These are phyloP conservation scores for Peniophora sp. DNA, from an alignment of 1,284 basidiomycete genomes.

Conservation along the genomic window DNA sequence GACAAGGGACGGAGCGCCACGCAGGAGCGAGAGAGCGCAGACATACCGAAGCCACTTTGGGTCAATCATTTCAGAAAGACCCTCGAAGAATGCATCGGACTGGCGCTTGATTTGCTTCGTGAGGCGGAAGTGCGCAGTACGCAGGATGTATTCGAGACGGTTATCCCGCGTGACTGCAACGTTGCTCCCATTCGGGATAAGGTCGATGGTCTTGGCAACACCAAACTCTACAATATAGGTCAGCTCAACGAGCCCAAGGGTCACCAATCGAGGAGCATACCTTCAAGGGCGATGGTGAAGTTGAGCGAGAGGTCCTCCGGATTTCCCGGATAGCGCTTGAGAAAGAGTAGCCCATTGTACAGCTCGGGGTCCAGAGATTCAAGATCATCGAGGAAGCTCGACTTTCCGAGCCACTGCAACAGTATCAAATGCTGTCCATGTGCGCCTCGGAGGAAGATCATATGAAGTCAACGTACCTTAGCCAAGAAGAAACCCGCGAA, in stretches of 20 bases:
- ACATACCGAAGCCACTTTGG: constrained; percentile 79
- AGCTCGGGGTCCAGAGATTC: constrained; percentile 88
- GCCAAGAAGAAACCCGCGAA: constrained; percentile 95
- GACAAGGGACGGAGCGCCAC: no score
- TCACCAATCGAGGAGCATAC: constrained; percentile 28
- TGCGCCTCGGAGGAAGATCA: background rate
- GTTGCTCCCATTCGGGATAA: constrained; percentile 80
- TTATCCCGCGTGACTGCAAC: constrained; percentile 88
- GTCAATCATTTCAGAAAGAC: constrained; percentile 84
- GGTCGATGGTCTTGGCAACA: constrained; percentile 68
- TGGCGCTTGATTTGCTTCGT: constrained; percentile 86
- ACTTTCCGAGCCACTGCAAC: constrained; percentile 76
- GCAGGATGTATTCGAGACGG: constrained; percentile 83
- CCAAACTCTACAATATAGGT: constrained; percentile 69
- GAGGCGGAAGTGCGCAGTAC: constrained; percentile 85
- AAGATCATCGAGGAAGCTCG: constrained; percentile 87
- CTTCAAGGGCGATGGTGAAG: constrained; percentile 86
- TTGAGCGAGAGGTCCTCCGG: constrained; percentile 90
- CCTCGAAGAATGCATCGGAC: constrained; percentile 80
- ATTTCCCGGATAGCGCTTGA: constrained; percentile 89
- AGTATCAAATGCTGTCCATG: background rate
- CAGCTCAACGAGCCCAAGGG: background rate
- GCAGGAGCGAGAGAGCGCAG: background rate
- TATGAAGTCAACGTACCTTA: constrained; percentile 44
- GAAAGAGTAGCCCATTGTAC: constrained; percentile 86